Conservation (phyloP, 2,329 filamentous ascomycete genomes). For the Diaporthe citrichinensis region DNA sequence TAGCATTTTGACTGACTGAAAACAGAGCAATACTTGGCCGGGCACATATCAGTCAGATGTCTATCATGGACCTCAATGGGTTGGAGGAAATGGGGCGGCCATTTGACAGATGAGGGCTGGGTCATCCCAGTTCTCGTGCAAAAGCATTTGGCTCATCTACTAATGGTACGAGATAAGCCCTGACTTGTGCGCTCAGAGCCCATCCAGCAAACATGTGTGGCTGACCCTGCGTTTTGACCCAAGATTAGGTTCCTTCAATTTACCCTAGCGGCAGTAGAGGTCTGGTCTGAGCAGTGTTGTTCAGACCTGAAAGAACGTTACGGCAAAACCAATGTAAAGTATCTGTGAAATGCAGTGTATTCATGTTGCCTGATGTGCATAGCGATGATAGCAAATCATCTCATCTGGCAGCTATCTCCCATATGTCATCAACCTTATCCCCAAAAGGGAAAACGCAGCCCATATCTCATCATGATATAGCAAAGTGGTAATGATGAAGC, state of each 20-base stretch:
- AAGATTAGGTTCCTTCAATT: too few relatives aligned
- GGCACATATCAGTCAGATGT: neutral
- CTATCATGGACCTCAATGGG: neutral
- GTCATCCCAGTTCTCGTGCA: neutral
- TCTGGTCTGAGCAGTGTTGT: neutral
- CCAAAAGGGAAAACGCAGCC: neutral
- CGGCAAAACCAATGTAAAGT: neutral
- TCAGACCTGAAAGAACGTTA: neutral
- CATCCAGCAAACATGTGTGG: too few relatives aligned
- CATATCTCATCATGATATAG: constrained; percentile 13
- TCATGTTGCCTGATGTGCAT: neutral
- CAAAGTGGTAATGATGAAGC: constrained; percentile 6
- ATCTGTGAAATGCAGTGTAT: neutral
- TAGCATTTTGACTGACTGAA: neutral
- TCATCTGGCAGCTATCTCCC: neutral
- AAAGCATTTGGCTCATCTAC: too few relatives aligned
- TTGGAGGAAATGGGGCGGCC: too few relatives aligned
- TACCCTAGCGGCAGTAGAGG: neutral
- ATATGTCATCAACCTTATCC: neutral
- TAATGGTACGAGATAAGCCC: neutral
- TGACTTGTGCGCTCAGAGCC: neutral
- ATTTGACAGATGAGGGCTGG: neutral
- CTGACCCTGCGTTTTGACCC: too few relatives aligned
- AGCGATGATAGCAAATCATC: constrained; percentile 30
- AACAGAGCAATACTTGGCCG: neutral